phyloP scores from a whole-genome alignment of 2,329 filamentous ascomycete species.

The Epichloe coenophiala region DNA sequence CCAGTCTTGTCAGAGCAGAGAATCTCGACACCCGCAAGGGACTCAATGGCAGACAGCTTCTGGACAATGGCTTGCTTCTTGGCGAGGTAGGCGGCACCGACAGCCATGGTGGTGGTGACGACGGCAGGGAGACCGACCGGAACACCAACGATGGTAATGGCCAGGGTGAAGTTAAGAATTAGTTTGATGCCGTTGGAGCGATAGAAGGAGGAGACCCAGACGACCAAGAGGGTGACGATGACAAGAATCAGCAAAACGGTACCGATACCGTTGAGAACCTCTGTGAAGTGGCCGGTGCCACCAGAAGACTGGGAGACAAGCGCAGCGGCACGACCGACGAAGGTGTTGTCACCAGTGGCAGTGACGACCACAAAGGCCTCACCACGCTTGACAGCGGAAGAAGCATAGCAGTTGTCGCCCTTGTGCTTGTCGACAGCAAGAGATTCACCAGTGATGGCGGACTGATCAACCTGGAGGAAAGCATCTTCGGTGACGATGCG shows the following conservation, averaged over 20 bases:
- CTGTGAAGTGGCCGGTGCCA: slow-evolving; percentile 76
- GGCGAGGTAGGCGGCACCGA: slow-evolving; percentile 80
- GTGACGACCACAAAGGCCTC: slow-evolving; percentile 74
- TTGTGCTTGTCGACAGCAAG: slow-evolving; percentile 82
- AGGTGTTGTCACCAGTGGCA: slow-evolving; percentile 77
- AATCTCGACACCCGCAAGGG: slow-evolving; percentile 82
- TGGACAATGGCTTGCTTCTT: slow-evolving; percentile 91
- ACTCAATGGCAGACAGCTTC: slow-evolving; percentile 85
- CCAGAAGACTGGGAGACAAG: slow-evolving; percentile 65
- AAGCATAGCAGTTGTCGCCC: slow-evolving; percentile 69
- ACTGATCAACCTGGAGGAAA: slow-evolving; percentile 85
- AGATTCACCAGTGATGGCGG: slow-evolving; percentile 82
- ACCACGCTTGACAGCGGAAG: slow-evolving; percentile 82
- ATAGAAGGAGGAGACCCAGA: slow-evolving; percentile 83
- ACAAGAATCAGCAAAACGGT: slow-evolving; percentile 68
- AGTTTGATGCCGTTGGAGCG: slow-evolving; percentile 57
- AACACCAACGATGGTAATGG: slow-evolving; percentile 83
- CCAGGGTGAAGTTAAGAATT: slow-evolving; percentile 75
- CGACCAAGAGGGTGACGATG: slow-evolving; percentile 63
- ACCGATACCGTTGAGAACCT: slow-evolving; percentile 79
- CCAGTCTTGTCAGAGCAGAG: slow-evolving; percentile 78
- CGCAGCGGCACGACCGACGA: slow-evolving; percentile 77
- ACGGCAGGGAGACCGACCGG: slow-evolving; percentile 87
- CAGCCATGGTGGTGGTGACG: slow-evolving; percentile 90
- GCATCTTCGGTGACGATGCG: slow-evolving; percentile 72